Conservation (phyloP, 495 filamentous ascomycete genomes). For the Clohesyomyces aquaticus region DNA sequence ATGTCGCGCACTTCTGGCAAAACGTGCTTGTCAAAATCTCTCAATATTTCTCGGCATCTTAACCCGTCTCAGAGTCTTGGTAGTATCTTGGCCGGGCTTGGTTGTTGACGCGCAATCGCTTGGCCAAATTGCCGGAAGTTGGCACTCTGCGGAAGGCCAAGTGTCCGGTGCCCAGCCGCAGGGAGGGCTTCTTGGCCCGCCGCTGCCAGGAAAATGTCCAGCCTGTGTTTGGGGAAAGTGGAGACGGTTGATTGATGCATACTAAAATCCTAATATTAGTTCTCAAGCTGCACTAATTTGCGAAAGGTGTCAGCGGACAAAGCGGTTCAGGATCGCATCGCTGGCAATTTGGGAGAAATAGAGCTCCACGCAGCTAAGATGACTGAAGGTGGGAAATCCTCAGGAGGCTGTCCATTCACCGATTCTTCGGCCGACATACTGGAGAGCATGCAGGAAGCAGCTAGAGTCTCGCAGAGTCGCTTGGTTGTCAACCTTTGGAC, state of each 20-base stretch:
- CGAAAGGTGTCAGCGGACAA: no score
- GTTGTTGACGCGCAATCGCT: neutral
- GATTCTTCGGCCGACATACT: no score
- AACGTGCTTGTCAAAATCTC: neutral
- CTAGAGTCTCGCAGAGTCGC: no score
- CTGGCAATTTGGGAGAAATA: no score
- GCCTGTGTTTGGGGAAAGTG: slow-evolving; percentile 2
- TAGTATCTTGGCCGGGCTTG: neutral
- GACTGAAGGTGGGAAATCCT: no score
- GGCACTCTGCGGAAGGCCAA: slow-evolving; percentile 9
- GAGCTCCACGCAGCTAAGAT: no score
- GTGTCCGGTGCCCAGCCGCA: slow-evolving; percentile 8
- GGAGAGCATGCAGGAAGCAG: no score
- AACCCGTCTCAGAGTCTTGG: neutral
- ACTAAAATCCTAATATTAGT: neutral
- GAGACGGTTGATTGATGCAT: neutral
- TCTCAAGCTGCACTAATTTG: no score
- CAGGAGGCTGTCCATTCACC: no score
- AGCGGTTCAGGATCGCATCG: no score
- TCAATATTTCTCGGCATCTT: neutral
- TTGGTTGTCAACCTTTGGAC: no score
- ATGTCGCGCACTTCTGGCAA: neutral
- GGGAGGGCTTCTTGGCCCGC: slow-evolving; percentile 18
- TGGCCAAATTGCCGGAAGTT: slow-evolving; percentile 1
- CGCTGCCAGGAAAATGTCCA: neutral